Conservation (phyloP, 495 filamentous ascomycete genomes). For the Astrothelium subdiscretum region DNA sequence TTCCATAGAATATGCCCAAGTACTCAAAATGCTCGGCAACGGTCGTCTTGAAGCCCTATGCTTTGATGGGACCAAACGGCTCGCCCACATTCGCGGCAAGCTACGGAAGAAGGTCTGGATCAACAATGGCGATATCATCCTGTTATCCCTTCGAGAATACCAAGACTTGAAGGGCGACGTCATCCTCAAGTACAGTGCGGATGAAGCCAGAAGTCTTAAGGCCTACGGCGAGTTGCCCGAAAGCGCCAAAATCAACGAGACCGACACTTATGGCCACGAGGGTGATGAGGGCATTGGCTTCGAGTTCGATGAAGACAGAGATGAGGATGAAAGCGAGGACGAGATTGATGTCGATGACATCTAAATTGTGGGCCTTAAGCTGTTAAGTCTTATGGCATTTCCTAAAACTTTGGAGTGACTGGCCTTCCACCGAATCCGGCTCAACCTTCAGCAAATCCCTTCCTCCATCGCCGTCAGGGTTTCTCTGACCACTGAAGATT, state of each 20-base stretch:
- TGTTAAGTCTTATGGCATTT: no score
- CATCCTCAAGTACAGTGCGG: slow-evolving; percentile 96
- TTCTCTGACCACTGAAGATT: no score
- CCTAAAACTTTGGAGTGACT: no score
- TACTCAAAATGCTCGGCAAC: slow-evolving; percentile 97
- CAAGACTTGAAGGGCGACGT: slow-evolving; percentile 99
- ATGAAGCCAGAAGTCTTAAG: slow-evolving; percentile 90
- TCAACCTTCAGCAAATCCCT: no score
- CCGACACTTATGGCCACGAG: slow-evolving; percentile 73
- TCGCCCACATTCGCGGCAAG: slow-evolving; percentile 85
- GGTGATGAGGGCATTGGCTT: slow-evolving; percentile 70
- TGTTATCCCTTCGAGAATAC: slow-evolving; percentile 92
- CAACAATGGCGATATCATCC: slow-evolving; percentile 98
- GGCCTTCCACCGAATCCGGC: no score
- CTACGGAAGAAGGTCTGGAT: slow-evolving; percentile 90
- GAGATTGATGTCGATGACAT: slow-evolving; percentile 70
- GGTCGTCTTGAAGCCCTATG: slow-evolving; percentile 91
- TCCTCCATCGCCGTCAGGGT: no score
- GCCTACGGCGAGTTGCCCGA: slow-evolving; percentile 95
- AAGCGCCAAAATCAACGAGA: slow-evolving; percentile 99
- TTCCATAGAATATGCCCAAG: slow-evolving; percentile 84
- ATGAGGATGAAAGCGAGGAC: slow-evolving; percentile 30
- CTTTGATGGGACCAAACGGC: slow-evolving; percentile 86
- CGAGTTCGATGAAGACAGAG: slow-evolving; percentile 60
- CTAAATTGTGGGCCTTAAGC: slow-evolving; percentile 32